Conservation (phyloP, 1,139 yeast genomes). For the Candida freyschussii region DNA sequence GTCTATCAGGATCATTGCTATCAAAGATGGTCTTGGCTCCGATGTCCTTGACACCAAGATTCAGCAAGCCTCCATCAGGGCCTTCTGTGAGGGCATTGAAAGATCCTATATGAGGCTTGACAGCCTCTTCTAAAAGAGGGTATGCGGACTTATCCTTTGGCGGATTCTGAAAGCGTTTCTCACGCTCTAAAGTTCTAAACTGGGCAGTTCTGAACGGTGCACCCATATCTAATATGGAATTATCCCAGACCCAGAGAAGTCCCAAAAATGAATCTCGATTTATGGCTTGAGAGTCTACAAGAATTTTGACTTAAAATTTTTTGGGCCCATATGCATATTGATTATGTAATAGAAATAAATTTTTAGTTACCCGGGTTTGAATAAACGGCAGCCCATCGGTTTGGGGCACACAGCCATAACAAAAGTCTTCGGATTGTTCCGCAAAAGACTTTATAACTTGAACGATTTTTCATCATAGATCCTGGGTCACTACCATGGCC, state of each 20-base stretch:
- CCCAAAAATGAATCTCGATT: too few relatives aligned
- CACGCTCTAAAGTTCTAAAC: conserved; percentile 87
- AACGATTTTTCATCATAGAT: not conserved
- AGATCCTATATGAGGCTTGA: conserved; percentile 92
- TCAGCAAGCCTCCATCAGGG: conserved; percentile 75
- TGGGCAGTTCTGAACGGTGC: conserved; percentile 34
- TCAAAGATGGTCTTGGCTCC: conserved; percentile 85
- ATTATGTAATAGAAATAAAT: too few relatives aligned
- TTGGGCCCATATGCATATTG: not conserved
- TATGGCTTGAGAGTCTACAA: not conserved
- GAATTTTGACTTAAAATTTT: not conserved
- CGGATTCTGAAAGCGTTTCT: conserved; percentile 78
- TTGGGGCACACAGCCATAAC: conserved; percentile 9
- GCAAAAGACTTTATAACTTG: not conserved
- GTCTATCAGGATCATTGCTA: conserved; percentile 54
- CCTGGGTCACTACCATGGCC: conserved; percentile 46
- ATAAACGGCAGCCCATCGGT: conserved; percentile 11
- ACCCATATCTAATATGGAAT: conserved; percentile 20
- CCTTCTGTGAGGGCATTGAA: conserved; percentile 94
- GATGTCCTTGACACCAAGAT: conserved; percentile 82
- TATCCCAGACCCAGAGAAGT: not conserved
- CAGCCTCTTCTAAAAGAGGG: conserved; percentile 83
- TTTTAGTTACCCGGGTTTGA: conserved; percentile 5
- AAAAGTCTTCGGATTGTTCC: not conserved
- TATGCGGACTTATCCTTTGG: conserved; percentile 80